phyloP scores from a whole-genome alignment of 306 rosid species.

The Cucumis hystrix region DNA sequence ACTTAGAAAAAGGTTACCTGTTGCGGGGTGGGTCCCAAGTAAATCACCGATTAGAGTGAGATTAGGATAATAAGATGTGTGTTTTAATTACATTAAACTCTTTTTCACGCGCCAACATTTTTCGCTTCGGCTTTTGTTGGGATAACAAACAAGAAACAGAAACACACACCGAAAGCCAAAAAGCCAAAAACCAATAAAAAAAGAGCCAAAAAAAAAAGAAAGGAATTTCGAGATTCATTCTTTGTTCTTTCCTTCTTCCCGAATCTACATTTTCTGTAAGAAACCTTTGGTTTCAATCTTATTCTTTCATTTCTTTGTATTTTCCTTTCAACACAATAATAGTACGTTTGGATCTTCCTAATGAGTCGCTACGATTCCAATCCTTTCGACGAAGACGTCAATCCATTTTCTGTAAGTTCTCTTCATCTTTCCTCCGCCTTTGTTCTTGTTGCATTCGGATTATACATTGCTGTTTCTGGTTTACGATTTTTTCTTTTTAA shows the following conservation, averaged over 20 bases:
- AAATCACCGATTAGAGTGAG: background rate
- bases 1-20: too few relatives aligned
- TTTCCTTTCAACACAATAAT: background rate
- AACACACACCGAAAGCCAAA: constrained; percentile 1
- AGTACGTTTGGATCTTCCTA: constrained; percentile 12
- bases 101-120: constrained; percentile 5
- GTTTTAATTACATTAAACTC: background rate
- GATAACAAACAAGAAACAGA: constrained; percentile 10
- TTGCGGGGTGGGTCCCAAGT: background rate
- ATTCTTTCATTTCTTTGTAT: background rate
- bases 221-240: background rate
- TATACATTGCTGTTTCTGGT: background rate
- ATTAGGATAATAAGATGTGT: background rate
- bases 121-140: constrained; percentile 13
- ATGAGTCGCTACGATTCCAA: constrained; percentile 59
- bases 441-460: background rate
- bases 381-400: constrained; percentile 53
- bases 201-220: background rate
- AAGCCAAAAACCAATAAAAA: background rate
- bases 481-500: background rate
- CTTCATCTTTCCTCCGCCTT: background rate
- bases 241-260: background rate
- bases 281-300: background rate
- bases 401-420: constrained; percentile 54
- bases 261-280: background rate